A percentile compares a stretch with the other conserved stretches of the same genome.
phyloP scores from a whole-genome alignment of 2,329 filamentous ascomycete genomes.

The Trichoderma atroviride region DNA sequence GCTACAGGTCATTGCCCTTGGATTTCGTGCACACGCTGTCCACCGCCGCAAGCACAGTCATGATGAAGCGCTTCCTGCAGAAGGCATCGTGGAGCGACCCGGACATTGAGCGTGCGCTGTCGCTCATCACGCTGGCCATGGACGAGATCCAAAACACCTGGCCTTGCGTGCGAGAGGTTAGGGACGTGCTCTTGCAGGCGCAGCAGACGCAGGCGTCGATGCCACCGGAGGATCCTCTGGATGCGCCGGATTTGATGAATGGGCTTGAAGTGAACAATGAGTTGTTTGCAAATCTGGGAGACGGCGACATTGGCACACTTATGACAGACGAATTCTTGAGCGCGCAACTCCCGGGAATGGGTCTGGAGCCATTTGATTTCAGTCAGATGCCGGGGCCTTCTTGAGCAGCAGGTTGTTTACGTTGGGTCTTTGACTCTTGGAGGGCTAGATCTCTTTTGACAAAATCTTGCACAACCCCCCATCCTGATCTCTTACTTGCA shows the following conservation, averaged over 20 bases:
- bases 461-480: neutral
- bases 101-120: slow-evolving; percentile 54
- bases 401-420: neutral
- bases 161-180: slow-evolving; percentile 49
- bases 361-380: slow-evolving; percentile 39
- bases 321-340: slow-evolving; percentile 42
- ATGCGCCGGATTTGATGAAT: slow-evolving; percentile 40
- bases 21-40: slow-evolving; percentile 55
- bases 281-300: slow-evolving; percentile 37
- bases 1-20: slow-evolving; percentile 48
- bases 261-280: slow-evolving; percentile 36
- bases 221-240: slow-evolving; percentile 39
- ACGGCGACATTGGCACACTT: slow-evolving; percentile 40
- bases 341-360: slow-evolving; percentile 37
- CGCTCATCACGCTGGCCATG: slow-evolving; percentile 53
- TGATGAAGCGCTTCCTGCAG: slow-evolving; percentile 51
- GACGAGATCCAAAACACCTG: slow-evolving; percentile 55
- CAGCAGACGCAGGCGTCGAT: slow-evolving; percentile 37
- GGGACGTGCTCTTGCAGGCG: slow-evolving; percentile 39
- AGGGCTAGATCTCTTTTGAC: neutral
- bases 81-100: slow-evolving; percentile 45
- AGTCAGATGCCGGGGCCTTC: slow-evolving; percentile 31
- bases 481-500: neutral
- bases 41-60: slow-evolving; percentile 49
- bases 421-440: neutral